Base-by-base conservation (phyloP, 805 yeast species). In the Debaryomyces maramus region DNA sequence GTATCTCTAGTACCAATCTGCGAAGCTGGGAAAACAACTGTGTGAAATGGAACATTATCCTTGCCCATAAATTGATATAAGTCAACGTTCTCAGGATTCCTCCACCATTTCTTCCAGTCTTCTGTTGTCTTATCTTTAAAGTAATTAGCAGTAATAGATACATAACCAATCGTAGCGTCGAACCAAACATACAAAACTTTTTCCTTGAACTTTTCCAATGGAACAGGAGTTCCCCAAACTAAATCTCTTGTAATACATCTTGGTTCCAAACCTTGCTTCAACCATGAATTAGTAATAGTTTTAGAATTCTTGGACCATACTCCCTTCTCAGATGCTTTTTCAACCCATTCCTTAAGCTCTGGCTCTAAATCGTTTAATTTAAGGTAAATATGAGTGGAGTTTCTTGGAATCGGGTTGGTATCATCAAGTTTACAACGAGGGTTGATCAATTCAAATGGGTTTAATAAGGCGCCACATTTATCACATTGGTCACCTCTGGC, bases 401-500 rank as follows among this genome's bases (percentile, higher is more conserved):
- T 78, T 53, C 80, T 81, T 38, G 85, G 84, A 36, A 79, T 78
- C 24, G 99, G 99, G 8, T 84, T 73, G 33, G 88, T 76, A 51
- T 80, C 77, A 59, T 93, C 99, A 45, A 93, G 68, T 68, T 93
- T 91, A 79, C 99, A 93, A 53, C 96, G 86, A 40, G 99, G 98
- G 48, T 90, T 78, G 50, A 91, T 83, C 61, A 93, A 78, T 66
- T 93, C 98, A 56, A 89, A 85, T 36, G 99, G 96, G 61, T 91
- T 86, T 53, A 93, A 74, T 49, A 93, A 73, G 44, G 70, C 67
- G 50, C 99, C 99, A 74, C 99, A 93, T 56, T 83, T 83, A 65
- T 93, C 99, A 77, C 99, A 93, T 73, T 93, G 99, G 65, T 93
- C 99, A 53, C 99, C 99, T 65, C 99, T 82, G 22, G 99, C 99